phyloP scores from a whole-genome alignment of 2,329 filamentous ascomycete species.

The Ascochyta fabae region DNA sequence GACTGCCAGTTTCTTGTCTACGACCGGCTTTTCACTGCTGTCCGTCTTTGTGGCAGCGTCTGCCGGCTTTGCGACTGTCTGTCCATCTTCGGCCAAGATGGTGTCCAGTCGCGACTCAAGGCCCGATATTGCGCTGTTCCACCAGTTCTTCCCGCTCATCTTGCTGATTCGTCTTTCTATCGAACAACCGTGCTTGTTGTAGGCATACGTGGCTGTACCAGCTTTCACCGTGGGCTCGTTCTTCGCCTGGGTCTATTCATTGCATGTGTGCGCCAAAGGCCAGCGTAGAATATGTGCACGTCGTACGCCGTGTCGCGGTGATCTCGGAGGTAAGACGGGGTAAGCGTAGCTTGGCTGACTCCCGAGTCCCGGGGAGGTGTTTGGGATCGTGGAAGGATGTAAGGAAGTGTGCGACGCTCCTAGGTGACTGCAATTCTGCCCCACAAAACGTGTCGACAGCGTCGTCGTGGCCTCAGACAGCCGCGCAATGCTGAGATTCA shows the following conservation, averaged over 20 bases:
- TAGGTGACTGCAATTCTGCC: background rate
- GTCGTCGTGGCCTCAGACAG: slow-evolving; percentile 27
- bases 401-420: background rate
- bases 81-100: slow-evolving; percentile 82
- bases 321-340: slow-evolving; percentile 22
- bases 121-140: slow-evolving; percentile 83
- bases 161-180: slow-evolving; percentile 1
- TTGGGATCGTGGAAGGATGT: background rate
- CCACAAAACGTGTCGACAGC: slow-evolving; percentile 1
- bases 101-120: slow-evolving; percentile 92
- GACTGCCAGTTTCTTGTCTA: slow-evolving; percentile 39
- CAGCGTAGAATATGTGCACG: slow-evolving; percentile 30
- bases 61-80: slow-evolving; percentile 54
- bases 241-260: slow-evolving; percentile 42
- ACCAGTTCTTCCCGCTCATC: slow-evolving; percentile 44
- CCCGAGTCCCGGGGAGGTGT: background rate
- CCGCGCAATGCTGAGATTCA: slow-evolving; percentile 22
- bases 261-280: slow-evolving; percentile 36
- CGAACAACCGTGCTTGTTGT: background rate
- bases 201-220: slow-evolving; percentile 18
- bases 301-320: slow-evolving; percentile 36
- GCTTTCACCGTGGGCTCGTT: slow-evolving; percentile 39
- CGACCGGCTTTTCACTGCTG: slow-evolving; percentile 32
- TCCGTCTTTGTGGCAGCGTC: slow-evolving; percentile 43
- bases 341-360: background rate